Percentiles rank a stretch among this genome's conserved stretches.
phyloP scores from a whole-genome alignment of 2,329 filamentous ascomycete genomes.

The Botrytis paeoniae region DNA sequence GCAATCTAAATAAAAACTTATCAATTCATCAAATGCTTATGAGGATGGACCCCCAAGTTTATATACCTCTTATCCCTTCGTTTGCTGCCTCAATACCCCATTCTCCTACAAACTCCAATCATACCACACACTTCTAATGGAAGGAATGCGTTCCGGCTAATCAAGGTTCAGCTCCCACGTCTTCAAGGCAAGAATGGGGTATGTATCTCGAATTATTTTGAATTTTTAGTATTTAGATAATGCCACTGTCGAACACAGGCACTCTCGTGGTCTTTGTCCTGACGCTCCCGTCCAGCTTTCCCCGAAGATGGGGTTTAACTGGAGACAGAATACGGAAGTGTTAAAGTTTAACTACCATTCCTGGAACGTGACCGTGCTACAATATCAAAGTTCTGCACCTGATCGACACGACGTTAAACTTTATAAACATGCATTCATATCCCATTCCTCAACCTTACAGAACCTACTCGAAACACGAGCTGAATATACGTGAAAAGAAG shows the following conservation, averaged over 20 bases:
- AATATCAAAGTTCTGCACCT: not conserved
- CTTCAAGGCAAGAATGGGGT: conserved; percentile 12
- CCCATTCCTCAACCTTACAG: not conserved
- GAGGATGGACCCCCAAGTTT: not conserved
- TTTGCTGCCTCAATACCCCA: conserved; percentile 4
- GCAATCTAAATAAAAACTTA: not conserved
- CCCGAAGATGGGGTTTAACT: conserved; percentile 3
- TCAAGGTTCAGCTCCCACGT: not conserved
- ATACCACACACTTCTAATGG: not conserved
- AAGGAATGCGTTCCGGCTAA: not conserved
- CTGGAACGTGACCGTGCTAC: not conserved
- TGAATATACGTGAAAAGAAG: not conserved
- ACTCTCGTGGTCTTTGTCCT: conserved; percentile 9
- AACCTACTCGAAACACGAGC: not conserved
- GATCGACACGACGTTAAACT: not conserved
- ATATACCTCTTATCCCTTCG: not conserved
- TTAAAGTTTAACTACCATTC: not conserved
- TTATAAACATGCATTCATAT: not conserved
- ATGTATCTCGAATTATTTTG: not conserved
- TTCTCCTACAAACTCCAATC: conserved; percentile 1
- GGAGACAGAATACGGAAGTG: not conserved
- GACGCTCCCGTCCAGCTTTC: not conserved
- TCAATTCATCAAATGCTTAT: not conserved
- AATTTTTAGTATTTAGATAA: not conserved
- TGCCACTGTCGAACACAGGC: not conserved